Evolutionary conservation across 805 yeast species (phyloP).

Genomic region (Maudiozyma pseudohumilis): DNA sequence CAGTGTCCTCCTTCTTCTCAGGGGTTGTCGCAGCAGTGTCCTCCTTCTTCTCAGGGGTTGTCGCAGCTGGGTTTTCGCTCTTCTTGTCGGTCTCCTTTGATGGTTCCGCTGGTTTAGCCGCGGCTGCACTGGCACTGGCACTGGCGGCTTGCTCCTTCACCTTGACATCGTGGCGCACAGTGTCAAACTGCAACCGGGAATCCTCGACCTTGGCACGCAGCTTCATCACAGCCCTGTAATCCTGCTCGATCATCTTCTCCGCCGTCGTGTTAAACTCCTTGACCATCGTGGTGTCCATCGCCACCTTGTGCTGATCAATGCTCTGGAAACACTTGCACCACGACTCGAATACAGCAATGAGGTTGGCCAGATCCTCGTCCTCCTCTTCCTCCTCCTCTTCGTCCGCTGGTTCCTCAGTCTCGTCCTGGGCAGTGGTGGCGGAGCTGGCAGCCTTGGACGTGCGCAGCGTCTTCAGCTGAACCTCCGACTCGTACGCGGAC

Average conservation of each 20-base stretch:
- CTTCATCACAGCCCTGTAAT: slow-evolving; percentile 50
- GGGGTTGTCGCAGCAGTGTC: slow-evolving; percentile 14
- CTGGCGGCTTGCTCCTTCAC: slow-evolving; percentile 23
- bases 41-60: slow-evolving; percentile 12
- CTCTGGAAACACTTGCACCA: slow-evolving; percentile 45
- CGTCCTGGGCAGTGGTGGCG: slow-evolving; percentile 15
- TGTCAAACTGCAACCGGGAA: slow-evolving; percentile 61
- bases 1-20: slow-evolving; percentile 10
- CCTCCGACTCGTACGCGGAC: slow-evolving; percentile 43
- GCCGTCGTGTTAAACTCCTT: slow-evolving; percentile 50
- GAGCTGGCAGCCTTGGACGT: not conserved
- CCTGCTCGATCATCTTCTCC: slow-evolving; percentile 41
- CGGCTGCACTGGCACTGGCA: slow-evolving; percentile 33
- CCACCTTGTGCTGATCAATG: slow-evolving; percentile 58
- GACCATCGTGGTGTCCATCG: slow-evolving; percentile 56
- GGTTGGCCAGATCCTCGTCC: slow-evolving; percentile 42
- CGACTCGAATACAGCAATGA: slow-evolving; percentile 35
- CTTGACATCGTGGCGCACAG: slow-evolving; percentile 50
- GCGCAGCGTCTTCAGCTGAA: slow-evolving; percentile 27
- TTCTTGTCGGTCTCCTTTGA: slow-evolving; percentile 37
- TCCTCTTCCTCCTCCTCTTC: slow-evolving; percentile 33
- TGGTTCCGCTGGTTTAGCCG: slow-evolving; percentile 39
- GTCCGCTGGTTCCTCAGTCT: slow-evolving; percentile 16
- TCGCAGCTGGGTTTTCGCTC: slow-evolving; percentile 35
- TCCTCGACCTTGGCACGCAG: slow-evolving; percentile 60